Conservation (phyloP, 1,284 basidiomycete species). For the Meira miltonrushii region DNA sequence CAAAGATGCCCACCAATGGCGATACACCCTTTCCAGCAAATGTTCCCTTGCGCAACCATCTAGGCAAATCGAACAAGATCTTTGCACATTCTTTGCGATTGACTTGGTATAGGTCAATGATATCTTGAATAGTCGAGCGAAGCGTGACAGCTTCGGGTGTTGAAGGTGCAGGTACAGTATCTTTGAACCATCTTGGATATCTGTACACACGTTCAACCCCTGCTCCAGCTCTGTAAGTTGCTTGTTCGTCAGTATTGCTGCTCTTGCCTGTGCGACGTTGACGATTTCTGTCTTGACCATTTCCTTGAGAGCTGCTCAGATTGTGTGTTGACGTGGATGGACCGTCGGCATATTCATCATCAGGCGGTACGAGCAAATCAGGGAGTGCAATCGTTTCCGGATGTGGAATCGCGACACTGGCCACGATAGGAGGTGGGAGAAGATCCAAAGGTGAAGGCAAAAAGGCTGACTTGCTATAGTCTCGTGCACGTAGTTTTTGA, state of each 20-base stretch:
- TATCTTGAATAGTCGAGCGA: slow-evolving; percentile 71
- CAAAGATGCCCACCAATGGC: slow-evolving; percentile 36
- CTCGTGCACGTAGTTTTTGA: slow-evolving; percentile 20
- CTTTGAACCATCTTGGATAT: slow-evolving; percentile 41
- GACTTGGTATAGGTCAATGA: slow-evolving; percentile 85
- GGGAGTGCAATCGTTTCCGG: slow-evolving; percentile 26
- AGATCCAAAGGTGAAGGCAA: slow-evolving; percentile 38
- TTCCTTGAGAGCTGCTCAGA: neutral
- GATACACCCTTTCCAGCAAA: slow-evolving; percentile 53
- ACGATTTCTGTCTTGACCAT: slow-evolving; percentile 9
- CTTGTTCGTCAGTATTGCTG: slow-evolving; percentile 59
- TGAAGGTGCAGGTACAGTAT: slow-evolving; percentile 71
- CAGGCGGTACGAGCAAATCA: slow-evolving; percentile 42
- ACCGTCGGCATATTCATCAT: slow-evolving; percentile 30
- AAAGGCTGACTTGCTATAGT: slow-evolving; percentile 32
- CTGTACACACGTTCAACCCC: slow-evolving; percentile 30
- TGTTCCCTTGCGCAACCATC: slow-evolving; percentile 75
- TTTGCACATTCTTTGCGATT: slow-evolving; percentile 92
- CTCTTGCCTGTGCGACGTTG: slow-evolving; percentile 52
- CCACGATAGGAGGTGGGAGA: slow-evolving; percentile 38
- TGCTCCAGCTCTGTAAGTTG: slow-evolving; percentile 32
- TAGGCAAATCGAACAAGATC: slow-evolving; percentile 77
- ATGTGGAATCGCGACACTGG: slow-evolving; percentile 9
- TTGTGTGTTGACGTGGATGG: neutral
- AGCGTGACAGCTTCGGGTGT: slow-evolving; percentile 74